Conservation (phyloP, 2,329 filamentous ascomycete species). For the Aureobasidium mangrovei region DNA sequence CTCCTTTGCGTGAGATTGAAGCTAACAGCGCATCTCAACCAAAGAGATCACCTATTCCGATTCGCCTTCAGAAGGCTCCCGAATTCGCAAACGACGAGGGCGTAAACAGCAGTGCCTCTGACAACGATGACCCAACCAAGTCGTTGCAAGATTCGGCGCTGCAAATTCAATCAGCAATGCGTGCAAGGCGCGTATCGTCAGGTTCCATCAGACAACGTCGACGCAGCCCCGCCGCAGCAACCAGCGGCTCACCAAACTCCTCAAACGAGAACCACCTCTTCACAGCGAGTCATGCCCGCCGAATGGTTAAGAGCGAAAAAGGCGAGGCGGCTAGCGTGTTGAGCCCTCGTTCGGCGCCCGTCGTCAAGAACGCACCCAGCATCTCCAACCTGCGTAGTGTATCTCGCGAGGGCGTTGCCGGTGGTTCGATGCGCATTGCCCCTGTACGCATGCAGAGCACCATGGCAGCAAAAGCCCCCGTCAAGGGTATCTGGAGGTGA, state of each 20-base stretch:
- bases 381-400: not conserved
- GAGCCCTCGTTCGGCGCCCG: conserved; percentile 50
- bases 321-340: conserved; percentile 49
- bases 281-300: conserved; percentile 55
- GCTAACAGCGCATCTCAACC: conserved; percentile 34
- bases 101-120: conserved; percentile 19
- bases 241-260: conserved; percentile 45
- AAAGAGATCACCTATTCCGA: conserved; percentile 24
- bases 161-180: conserved; percentile 41
- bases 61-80: conserved; percentile 28
- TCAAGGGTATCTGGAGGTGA: conserved; percentile 5
- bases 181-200: conserved; percentile 33
- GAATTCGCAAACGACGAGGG: conserved; percentile 20
- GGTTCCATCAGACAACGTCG: conserved; percentile 22
- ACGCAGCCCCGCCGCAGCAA: conserved; percentile 48
- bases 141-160: conserved; percentile 18
- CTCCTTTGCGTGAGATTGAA: conserved; percentile 38
- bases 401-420: not conserved
- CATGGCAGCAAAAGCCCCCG: conserved; percentile 8
- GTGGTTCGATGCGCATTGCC: conserved; percentile 6
- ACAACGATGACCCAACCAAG: conserved; percentile 16
- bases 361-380: conserved; percentile 45
- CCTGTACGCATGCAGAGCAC: conserved; percentile 4
- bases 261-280: conserved; percentile 50
- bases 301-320: conserved; percentile 56